phyloP scores from a whole-genome alignment of 768 basidiomycete species.

The Tulasnella sp. region DNA sequence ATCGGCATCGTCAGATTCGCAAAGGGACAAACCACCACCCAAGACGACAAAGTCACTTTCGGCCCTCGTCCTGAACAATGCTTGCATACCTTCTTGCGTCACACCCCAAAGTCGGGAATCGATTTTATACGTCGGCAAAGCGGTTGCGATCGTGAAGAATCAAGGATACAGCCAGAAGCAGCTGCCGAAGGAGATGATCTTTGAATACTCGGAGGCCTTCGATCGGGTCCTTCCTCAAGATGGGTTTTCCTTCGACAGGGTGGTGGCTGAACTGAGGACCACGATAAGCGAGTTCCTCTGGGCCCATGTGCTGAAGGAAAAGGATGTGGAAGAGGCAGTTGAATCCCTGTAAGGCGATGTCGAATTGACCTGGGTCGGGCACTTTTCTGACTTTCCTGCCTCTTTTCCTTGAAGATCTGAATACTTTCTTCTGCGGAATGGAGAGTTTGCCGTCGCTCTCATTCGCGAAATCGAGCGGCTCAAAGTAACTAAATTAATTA shows the following conservation, averaged over 20 bases:
- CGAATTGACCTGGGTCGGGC: neutral
- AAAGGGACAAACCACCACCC: neutral
- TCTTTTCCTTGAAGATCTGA: slow-evolving; percentile 52
- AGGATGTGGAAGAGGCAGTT: slow-evolving; percentile 78
- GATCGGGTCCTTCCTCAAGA: slow-evolving; percentile 69
- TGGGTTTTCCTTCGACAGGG: slow-evolving; percentile 67
- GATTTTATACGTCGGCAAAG: slow-evolving; percentile 81
- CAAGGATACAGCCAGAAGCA: slow-evolving; percentile 57
- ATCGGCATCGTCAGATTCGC: neutral
- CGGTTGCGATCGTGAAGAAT: slow-evolving; percentile 75
- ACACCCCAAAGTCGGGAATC: slow-evolving; percentile 69
- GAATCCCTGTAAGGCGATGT: slow-evolving; percentile 65
- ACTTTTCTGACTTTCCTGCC: neutral
- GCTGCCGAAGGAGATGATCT: slow-evolving; percentile 61
- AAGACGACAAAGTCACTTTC: slow-evolving; percentile 12
- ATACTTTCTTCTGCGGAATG: slow-evolving; percentile 84
- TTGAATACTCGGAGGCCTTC: slow-evolving; percentile 62
- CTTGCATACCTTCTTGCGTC: slow-evolving; percentile 70
- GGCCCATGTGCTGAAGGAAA: slow-evolving; percentile 78
- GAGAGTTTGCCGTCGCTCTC: slow-evolving; percentile 77
- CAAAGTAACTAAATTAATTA: slow-evolving; percentile 71
- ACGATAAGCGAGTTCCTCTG: slow-evolving; percentile 93
- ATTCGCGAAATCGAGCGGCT: slow-evolving; percentile 84
- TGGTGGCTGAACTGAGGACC: slow-evolving; percentile 68
- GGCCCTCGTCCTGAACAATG: slow-evolving; percentile 47